Conservation (phyloP, 345 rosid genomes). For the Streptanthus diversifolius region DNA sequence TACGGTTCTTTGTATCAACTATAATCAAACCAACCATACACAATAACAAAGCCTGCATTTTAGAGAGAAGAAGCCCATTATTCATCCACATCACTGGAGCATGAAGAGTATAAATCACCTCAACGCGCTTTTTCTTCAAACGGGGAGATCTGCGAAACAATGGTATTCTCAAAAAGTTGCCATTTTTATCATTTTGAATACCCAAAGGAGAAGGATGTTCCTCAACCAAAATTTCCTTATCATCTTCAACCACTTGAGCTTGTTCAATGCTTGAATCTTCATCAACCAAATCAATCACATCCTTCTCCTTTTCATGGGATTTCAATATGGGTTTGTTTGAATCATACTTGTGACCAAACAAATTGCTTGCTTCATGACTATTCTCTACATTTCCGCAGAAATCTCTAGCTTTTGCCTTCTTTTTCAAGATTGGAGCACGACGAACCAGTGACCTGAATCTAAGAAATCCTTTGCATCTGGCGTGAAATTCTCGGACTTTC, state of each 20-base stretch:
- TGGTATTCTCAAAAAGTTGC: background rate
- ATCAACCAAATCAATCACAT: background rate
- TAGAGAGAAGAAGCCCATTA: background rate
- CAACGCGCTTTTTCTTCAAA: background rate
- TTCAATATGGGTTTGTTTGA: background rate
- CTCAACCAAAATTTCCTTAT: background rate
- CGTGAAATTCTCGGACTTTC: constrained; percentile 46
- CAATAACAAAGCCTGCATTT: background rate
- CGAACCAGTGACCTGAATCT: constrained; percentile 41
- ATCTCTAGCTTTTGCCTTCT: constrained; percentile 16
- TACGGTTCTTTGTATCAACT: background rate
- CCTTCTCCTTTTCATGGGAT: background rate
- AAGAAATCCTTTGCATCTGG: constrained; percentile 49
- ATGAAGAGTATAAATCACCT: background rate
- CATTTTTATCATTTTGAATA: background rate
- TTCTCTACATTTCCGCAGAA: constrained; percentile 17
- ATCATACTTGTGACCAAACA: background rate
- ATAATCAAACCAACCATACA: background rate
- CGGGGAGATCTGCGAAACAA: background rate
- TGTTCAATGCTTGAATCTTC: background rate
- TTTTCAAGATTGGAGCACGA: constrained; percentile 4
- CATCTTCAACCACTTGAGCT: background rate
- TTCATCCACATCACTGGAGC: background rate
- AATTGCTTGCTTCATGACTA: constrained; percentile 32
- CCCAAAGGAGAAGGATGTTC: background rate